Conservation (phyloP, 2,329 filamentous ascomycete genomes). For the Aspergillus cejpii region DNA sequence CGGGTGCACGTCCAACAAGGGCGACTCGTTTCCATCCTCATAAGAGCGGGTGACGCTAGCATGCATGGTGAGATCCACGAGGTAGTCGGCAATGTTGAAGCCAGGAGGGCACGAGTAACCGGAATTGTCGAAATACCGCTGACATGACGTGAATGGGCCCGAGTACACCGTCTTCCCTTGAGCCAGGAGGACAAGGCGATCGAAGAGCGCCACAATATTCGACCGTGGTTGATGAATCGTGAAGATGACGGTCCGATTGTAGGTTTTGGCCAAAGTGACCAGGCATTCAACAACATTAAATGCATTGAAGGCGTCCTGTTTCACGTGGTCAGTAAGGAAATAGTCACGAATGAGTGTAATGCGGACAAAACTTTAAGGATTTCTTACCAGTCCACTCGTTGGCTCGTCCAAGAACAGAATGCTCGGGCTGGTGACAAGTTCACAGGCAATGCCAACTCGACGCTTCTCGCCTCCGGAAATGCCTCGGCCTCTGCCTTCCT, state of each 20-base stretch:
- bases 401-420: slow-evolving; percentile 97
- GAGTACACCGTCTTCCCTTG: slow-evolving; percentile 89
- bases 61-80: slow-evolving; percentile 97
- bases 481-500: slow-evolving; percentile 86
- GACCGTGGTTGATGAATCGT: slow-evolving; percentile 97
- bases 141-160: slow-evolving; percentile 79
- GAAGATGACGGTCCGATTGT: slow-evolving; percentile 95
- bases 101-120: slow-evolving; percentile 91
- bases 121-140: slow-evolving; percentile 83
- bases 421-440: slow-evolving; percentile 92
- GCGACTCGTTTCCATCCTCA: slow-evolving; percentile 46
- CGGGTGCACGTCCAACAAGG: slow-evolving; percentile 56
- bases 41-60: slow-evolving; percentile 57
- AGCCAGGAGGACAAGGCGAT: slow-evolving; percentile 84
- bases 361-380: no score
- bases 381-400: slow-evolving; percentile 67
- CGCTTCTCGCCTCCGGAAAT: slow-evolving; percentile 97
- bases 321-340: slow-evolving; percentile 7
- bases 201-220: slow-evolving; percentile 96
- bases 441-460: slow-evolving; percentile 92
- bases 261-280: slow-evolving; percentile 88
- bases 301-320: slow-evolving; percentile 80
- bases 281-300: slow-evolving; percentile 97
- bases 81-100: slow-evolving; percentile 97
- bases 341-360: not conserved